Evolutionary conservation across 2,329 filamentous ascomycete species (phyloP).

Genomic region (Metarhizium guizhouense): DNA sequence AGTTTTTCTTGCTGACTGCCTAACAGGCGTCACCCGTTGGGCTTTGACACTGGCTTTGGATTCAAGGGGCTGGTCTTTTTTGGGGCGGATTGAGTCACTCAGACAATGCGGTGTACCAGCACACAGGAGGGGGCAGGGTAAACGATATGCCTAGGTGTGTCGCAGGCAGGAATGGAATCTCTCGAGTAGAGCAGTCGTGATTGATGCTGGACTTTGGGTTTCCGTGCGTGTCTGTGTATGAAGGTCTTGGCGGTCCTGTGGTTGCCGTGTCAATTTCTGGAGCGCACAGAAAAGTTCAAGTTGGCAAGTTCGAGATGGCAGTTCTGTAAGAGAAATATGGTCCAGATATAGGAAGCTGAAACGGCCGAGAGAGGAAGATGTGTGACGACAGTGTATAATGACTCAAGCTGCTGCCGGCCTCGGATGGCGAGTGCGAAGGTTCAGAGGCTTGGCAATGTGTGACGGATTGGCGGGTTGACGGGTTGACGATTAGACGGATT

Average conservation of each 20-base stretch:
- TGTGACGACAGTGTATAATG: not conserved
- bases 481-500: no score
- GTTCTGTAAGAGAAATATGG: not conserved
- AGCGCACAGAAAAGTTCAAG: no score
- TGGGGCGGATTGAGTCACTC: constrained; percentile 6
- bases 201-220: not conserved
- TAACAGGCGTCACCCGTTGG: constrained; percentile 6
- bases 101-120: constrained; percentile 11
- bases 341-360: not conserved
- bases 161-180: not conserved
- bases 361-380: not conserved
- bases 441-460: not conserved
- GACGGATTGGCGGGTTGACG: not conserved
- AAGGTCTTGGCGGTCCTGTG: not conserved
- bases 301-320: not conserved
- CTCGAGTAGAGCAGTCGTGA: not conserved
- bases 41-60: not conserved
- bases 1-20: constrained; percentile 23
- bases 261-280: not conserved
- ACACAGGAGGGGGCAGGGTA: constrained; percentile 5
- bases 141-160: constrained; percentile 3
- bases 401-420: not conserved
- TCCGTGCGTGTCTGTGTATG: not conserved
- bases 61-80: constrained; percentile 4
- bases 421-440: not conserved